phyloP scores from a whole-genome alignment of 805 yeast genomes.

The Teunomyces atbi region DNA sequence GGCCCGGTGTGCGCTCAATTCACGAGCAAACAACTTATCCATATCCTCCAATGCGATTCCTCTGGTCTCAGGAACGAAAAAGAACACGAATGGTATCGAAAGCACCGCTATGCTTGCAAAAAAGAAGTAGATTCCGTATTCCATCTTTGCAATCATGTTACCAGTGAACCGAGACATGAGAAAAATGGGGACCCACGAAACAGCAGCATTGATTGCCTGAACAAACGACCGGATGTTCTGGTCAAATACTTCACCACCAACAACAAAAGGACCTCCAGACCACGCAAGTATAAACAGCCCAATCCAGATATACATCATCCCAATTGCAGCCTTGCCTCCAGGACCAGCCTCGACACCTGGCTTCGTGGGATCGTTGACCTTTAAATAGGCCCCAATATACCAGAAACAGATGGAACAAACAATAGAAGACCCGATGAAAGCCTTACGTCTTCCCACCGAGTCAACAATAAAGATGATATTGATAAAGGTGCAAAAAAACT shows the following conservation, averaged over 20 bases:
- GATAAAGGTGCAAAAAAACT: conserved; percentile 33
- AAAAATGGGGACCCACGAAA: conserved; percentile 40
- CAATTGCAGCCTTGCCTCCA: conserved; percentile 40
- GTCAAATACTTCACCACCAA: conserved; percentile 39
- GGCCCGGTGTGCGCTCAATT: conserved; percentile 21
- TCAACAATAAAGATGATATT: conserved; percentile 36
- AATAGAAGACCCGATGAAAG: conserved; percentile 35
- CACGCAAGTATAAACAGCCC: conserved; percentile 40
- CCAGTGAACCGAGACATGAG: conserved; percentile 35
- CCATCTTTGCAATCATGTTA: conserved; percentile 34
- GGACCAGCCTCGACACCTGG: conserved; percentile 34
- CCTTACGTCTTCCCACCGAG: conserved; percentile 33
- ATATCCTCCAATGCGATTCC: conserved; percentile 33
- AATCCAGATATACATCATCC: conserved; percentile 42
- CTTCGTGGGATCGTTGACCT: conserved; percentile 31
- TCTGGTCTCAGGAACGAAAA: conserved; percentile 38
- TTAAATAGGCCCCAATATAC: conserved; percentile 39
- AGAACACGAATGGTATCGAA: conserved; percentile 37
- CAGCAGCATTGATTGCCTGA: conserved; percentile 41
- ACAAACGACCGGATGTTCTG: conserved; percentile 40
- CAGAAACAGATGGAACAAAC: conserved; percentile 37
- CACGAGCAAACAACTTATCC: conserved; percentile 25
- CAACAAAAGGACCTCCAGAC: conserved; percentile 43
- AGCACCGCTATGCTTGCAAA: conserved; percentile 33
- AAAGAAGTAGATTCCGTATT: conserved; percentile 37